Base-by-base conservation (phyloP, 148 eudicot species). In the Dysphania ambrosioides region DNA sequence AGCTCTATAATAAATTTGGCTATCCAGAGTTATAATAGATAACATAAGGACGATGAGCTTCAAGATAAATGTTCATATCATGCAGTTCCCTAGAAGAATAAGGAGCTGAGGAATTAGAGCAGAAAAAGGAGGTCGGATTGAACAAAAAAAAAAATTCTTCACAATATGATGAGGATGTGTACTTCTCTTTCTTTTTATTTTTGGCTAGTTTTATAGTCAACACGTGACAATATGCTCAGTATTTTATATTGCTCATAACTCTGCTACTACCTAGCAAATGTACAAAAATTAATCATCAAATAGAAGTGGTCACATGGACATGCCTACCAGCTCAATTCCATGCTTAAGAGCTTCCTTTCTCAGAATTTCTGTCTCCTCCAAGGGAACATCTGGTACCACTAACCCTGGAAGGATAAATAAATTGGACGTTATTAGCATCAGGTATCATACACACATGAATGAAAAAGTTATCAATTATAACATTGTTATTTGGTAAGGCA, bases 311-410 rank as follows among this genome's bases (percentile, higher is more conserved):
- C 16, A 34, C n/a, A 44, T 2, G 31, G 36, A 60, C 18, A 81
- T 23, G 24, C 86, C 66, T 79, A 92, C 97, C 97, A 95, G 81
- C 80, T 95, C 98, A 56, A 95, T 90, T 0, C 88, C 85, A 27
- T 88, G 68, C 76, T 85, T 82, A 18, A 68, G 55, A 84, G 98
- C 98, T 86, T 95, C 96, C 72, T 70, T 75, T 75, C 98, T 87
- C 79, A 95, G 83, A 68, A 74, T 44, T 84, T 85, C 89, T 47
- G 93, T 92, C 89, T 95, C 97, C 83, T 95, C 97, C 75, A 95
- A 68, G 66, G 98, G 98, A 59, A 92, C 97, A 80, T 95, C 98
- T 51, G 97, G 98, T 73, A 95, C 97, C 41, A 95, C 92, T 69
- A 95, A 91, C 51, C 98, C 98, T 95, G 85, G 73, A 79, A 83